Conservation (phyloP, 805 yeast species). For the Sungouiozyma ichnusensis region DNA sequence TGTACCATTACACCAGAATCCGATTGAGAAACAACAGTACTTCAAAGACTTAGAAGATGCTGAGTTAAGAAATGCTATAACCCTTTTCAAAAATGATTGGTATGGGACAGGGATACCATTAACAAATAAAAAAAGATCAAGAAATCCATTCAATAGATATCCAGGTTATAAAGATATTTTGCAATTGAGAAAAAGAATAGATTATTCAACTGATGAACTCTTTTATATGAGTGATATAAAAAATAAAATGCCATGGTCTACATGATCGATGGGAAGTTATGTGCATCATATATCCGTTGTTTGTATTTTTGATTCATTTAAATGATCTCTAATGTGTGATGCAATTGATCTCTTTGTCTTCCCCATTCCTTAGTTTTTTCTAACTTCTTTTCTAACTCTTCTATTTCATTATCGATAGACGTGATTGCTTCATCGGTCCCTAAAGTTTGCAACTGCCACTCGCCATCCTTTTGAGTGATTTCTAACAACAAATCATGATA, state of each 20-base stretch:
- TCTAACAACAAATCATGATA: constrained; percentile 73
- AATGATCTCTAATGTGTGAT: constrained; percentile 24
- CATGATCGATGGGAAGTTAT: no score
- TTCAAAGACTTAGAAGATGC: constrained; percentile 36
- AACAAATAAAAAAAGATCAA: constrained; percentile 35
- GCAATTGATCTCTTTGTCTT: constrained; percentile 48
- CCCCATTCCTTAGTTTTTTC: constrained; percentile 50
- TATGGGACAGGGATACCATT: constrained; percentile 42
- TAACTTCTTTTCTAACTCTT: constrained; percentile 50
- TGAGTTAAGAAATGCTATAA: constrained; percentile 46
- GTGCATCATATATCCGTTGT: no score
- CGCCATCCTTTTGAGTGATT: constrained; percentile 46
- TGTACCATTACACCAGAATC: constrained; percentile 28
- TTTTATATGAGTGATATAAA: constrained; percentile 14
- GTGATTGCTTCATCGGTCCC: constrained; percentile 57
- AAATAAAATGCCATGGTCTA: constrained; percentile 27
- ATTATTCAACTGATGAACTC: constrained; percentile 9
- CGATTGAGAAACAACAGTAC: constrained; percentile 28
- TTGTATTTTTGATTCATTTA: constrained; percentile 14
- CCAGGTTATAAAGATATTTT: constrained; percentile 29
- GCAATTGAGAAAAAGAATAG: constrained; percentile 6
- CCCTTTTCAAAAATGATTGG: constrained; percentile 45
- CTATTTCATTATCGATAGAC: constrained; percentile 67
- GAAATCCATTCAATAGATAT: constrained; percentile 47
- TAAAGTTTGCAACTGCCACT: constrained; percentile 53